phyloP scores from a whole-genome alignment of 208 protist genomes.

The Trypanosomatidae sp. region DNA sequence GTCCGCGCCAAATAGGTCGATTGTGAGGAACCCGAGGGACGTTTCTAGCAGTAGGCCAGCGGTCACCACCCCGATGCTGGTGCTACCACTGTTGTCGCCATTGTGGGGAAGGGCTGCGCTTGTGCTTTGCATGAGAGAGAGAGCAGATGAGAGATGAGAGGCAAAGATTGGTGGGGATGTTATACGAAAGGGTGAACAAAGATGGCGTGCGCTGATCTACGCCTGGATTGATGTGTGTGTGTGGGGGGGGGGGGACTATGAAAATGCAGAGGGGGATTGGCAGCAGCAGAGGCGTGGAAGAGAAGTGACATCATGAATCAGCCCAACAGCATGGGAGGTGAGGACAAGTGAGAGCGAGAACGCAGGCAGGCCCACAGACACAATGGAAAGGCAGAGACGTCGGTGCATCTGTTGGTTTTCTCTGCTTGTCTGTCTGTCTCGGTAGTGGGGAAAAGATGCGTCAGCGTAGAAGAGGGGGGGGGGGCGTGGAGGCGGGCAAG shows the following conservation, averaged over 20 bases:
- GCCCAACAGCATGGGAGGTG: background rate
- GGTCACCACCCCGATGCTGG: slow-evolving; percentile 13
- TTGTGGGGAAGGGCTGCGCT: background rate
- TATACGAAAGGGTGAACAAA: background rate
- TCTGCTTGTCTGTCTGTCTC: background rate
- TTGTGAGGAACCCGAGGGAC: slow-evolving; percentile 51
- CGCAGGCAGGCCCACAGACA: background rate
- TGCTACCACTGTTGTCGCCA: background rate
- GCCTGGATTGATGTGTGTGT: background rate
- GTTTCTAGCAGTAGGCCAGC: slow-evolving; percentile 63
- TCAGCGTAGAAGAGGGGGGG: background rate
- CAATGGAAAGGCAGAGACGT: background rate
- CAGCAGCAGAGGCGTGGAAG: background rate
- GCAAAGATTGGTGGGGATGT: background rate
- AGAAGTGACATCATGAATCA: background rate
- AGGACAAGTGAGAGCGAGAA: background rate
- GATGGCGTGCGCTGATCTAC: background rate
- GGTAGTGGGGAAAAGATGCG: background rate
- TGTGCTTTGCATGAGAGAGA: background rate
- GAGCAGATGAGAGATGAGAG: background rate
- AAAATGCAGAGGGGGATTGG: background rate
- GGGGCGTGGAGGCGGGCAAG: background rate
- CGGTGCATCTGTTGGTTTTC: background rate
- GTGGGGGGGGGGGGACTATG: background rate
- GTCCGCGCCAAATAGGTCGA: slow-evolving; percentile 74